Evolutionary conservation across 208 protist species (phyloP).

Genomic region (Crithidia thermophila): DNA sequence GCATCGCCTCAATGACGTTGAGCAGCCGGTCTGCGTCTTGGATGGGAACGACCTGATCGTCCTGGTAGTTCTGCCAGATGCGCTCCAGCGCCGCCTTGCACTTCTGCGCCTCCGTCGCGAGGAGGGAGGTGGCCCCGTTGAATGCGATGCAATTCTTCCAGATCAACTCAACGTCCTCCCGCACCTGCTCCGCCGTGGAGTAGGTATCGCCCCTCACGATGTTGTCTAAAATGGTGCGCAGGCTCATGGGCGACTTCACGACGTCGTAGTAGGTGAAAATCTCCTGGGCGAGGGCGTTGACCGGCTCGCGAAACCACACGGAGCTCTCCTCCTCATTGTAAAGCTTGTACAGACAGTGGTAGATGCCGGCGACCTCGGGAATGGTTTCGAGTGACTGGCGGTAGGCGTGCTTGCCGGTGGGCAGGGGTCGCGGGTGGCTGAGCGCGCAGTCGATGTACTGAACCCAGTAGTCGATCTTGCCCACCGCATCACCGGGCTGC

Average conservation of each 20-base stretch:
- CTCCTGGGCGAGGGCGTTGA: slow-evolving; percentile 67
- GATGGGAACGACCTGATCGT: slow-evolving; percentile 48
- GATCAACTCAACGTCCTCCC: slow-evolving; percentile 70
- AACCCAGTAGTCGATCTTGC: slow-evolving; percentile 70
- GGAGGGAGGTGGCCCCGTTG: slow-evolving; percentile 58
- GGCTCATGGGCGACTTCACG: slow-evolving; percentile 63
- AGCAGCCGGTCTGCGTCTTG: slow-evolving; percentile 59
- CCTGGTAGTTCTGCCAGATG: slow-evolving; percentile 41
- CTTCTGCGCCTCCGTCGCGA: slow-evolving; percentile 47
- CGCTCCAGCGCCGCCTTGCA: slow-evolving; percentile 50
- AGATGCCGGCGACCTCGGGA: slow-evolving; percentile 67
- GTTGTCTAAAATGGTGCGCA: slow-evolving; percentile 65
- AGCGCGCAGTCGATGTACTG: slow-evolving; percentile 72
- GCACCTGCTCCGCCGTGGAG: slow-evolving; percentile 52
- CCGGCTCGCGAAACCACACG: slow-evolving; percentile 74
- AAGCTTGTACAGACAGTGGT: slow-evolving; percentile 78
- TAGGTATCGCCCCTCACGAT: slow-evolving; percentile 60
- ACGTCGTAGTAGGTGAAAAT: slow-evolving; percentile 78
- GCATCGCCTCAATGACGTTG: slow-evolving; percentile 33
- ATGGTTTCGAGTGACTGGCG: slow-evolving; percentile 39
- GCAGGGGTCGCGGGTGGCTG: slow-evolving; percentile 61
- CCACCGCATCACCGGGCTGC: slow-evolving; percentile 34
- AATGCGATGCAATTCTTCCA: slow-evolving; percentile 78
- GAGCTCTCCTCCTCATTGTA: slow-evolving; percentile 75
- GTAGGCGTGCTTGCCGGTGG: slow-evolving; percentile 65